Percentiles rank a stretch among this genome's conserved stretches.
These are phyloP conservation scores for Penicillium sp. DNA, from an alignment of 2,329 filamentous ascomycete genomes.

Conservation along the genomic window DNA sequence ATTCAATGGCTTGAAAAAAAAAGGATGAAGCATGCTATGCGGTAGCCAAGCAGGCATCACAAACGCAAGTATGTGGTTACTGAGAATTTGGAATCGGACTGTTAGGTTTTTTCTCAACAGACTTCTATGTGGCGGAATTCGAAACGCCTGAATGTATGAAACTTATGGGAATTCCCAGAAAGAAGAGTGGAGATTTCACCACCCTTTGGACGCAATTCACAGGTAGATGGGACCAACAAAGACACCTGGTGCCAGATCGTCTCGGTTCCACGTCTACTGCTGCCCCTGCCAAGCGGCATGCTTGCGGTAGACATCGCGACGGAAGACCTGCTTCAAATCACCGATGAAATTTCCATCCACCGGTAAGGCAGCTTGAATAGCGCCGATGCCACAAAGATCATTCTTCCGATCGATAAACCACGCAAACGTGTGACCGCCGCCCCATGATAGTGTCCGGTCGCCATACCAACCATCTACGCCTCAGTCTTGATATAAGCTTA, in stretches of 20 bases:
- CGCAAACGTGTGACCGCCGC: slow-evolving; percentile 53
- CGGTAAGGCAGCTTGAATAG: slow-evolving; percentile 50
- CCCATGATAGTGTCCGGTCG: slow-evolving; percentile 53
- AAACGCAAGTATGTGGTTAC: too few species aligned
- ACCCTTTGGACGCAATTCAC: too few species aligned
- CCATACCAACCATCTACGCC: slow-evolving; percentile 54
- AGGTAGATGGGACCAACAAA: background rate
- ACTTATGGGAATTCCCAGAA: background rate
- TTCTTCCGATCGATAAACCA: slow-evolving; percentile 60
- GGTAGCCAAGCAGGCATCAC: too few species aligned
- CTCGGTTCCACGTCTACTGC: background rate
- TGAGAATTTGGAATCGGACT: too few species aligned
- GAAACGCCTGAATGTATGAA: background rate
- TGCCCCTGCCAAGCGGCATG: slow-evolving; percentile 38
- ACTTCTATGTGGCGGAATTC: background rate
- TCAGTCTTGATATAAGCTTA: background rate
- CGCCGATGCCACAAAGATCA: slow-evolving; percentile 52
- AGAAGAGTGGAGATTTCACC: background rate
- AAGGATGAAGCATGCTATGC: too few species aligned
- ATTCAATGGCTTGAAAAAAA: too few species aligned
- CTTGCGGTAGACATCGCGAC: slow-evolving; percentile 52
- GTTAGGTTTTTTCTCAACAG: background rate
- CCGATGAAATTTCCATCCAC: slow-evolving; percentile 34
- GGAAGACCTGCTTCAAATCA: slow-evolving; percentile 52
- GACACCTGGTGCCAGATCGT: background rate